Evolutionary conservation across 139 green algal species (phyloP), one percentile per base, ranked within the genome.

Genomic region (Zygnema circumcarinatum): DNA sequence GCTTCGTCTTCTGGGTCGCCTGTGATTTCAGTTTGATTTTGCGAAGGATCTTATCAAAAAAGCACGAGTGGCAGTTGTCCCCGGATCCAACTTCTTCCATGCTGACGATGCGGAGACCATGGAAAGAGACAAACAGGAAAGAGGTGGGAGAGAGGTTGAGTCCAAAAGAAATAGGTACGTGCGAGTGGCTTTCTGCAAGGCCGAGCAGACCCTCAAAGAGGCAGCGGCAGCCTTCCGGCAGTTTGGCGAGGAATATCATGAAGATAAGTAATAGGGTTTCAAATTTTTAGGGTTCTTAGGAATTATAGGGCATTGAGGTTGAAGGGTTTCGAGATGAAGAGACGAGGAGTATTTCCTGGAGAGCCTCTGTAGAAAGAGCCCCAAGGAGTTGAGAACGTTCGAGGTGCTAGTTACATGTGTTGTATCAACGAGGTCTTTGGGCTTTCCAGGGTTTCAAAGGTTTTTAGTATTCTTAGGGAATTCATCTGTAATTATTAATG

Each of bases 151-250:
- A 78, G 16, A 78, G 16, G 16, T 52, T 20, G 69, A 78, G 3
- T 78, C 69, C 69, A 16, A 78, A 78, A 39, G 16, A 40, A 39
- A 84, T 32, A 38, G 40, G 20, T 89, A 78, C 41, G 40, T 85
- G 2, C 36, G 84, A 32, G 73, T 85, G 68, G 73, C 73, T 25
- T 85, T 89, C 3, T 89, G 84, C 73, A 89, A 89, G 42, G 56
- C 69, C 16, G 67, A 79, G 84, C 38, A 73, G 74, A 89, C 84
- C 11, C n/a, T 89, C 7, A 2, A 31, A 62, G 84, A 75, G 0
- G 84, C 84, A 62, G 22, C 47, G 7, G 47, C 7, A 62, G 47
- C 47, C 16, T 62, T 62, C n/a, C n/a, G n/a, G n/a, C n/a, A n/a
- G n/a, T n/a, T n/a, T n/a, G n/a, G n/a, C n/a, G n/a, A n/a, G n/a